A percentile compares a stretch with the other conserved stretches of the same genome.
These are phyloP conservation scores for Stephanodiscus triporus DNA, from an alignment of 108 stramenopile species.

Conservation along the genomic window DNA sequence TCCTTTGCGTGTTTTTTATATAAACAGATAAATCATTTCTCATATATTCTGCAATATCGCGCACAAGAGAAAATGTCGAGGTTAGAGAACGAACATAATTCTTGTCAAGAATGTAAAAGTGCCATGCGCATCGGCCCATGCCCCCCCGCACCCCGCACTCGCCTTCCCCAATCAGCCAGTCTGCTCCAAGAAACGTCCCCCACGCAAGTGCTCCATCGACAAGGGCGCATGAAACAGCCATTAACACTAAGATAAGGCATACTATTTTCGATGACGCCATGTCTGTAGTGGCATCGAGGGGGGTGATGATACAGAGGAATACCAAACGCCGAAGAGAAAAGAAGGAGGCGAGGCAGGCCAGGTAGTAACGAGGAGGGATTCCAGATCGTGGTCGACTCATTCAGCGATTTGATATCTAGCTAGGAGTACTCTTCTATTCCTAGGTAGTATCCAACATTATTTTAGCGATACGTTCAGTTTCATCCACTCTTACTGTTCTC, in stretches of 20 bases:
- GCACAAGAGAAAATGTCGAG: background rate
- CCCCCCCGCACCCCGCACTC: background rate
- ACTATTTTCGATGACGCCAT: conserved; percentile 10
- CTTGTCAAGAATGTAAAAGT: background rate
- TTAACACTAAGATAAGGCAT: background rate
- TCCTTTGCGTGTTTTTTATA: conserved; percentile 27
- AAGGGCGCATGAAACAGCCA: background rate
- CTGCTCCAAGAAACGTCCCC: conserved; percentile 29
- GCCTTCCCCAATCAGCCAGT: conserved; percentile 35
- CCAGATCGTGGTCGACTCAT: too few species aligned
- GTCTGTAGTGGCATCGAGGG: background rate
- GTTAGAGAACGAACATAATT: background rate
- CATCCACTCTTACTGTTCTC: too few species aligned
- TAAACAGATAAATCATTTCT: conserved; percentile 17
- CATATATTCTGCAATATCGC: conserved; percentile 8
- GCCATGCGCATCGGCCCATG: background rate
- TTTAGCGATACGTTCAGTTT: too few species aligned
- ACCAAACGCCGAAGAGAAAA: background rate
- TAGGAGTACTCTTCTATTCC: too few species aligned
- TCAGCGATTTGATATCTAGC: too few species aligned
- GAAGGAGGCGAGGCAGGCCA: too few species aligned
- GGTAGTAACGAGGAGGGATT: too few species aligned
- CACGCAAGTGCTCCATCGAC: conserved; percentile 19
- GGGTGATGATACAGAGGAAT: background rate
- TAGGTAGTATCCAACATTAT: too few species aligned